Percentiles rank a stretch among this genome's conserved stretches.
phyloP scores from a whole-genome alignment of 768 basidiomycete species.

The Lactarius sanguifluus region DNA sequence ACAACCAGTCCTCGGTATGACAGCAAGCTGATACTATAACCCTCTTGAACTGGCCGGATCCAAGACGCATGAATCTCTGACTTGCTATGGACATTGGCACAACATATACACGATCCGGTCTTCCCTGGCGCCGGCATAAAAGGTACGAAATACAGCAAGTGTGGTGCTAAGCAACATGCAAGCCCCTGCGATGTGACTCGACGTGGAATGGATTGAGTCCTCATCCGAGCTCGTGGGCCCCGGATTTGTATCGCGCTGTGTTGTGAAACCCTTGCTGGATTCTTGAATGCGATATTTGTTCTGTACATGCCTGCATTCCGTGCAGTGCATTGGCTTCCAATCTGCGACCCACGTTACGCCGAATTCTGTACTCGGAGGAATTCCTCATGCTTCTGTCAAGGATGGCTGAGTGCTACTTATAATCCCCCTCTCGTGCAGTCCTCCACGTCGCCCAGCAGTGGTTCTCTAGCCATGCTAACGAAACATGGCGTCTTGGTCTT shows the following conservation, averaged over 20 bases:
- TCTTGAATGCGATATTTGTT: neutral
- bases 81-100: no score
- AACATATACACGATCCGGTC: no score
- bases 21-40: no score
- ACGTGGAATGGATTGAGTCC: neutral
- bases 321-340: neutral
- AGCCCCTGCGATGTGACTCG: no score
- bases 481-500: neutral
- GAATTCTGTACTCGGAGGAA: neutral
- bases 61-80: no score
- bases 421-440: neutral
- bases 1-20: no score
- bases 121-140: no score
- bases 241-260: neutral
- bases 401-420: neutral
- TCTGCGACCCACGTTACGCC: neutral
- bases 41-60: no score
- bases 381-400: neutral
- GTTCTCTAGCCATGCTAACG: neutral
- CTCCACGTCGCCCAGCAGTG: neutral
- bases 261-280: neutral
- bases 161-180: no score
- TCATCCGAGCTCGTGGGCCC: neutral
- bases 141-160: no score
- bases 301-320: neutral